Base-by-base conservation (phyloP, 1,284 basidiomycete genomes). In the Tylopilus sp. region DNA sequence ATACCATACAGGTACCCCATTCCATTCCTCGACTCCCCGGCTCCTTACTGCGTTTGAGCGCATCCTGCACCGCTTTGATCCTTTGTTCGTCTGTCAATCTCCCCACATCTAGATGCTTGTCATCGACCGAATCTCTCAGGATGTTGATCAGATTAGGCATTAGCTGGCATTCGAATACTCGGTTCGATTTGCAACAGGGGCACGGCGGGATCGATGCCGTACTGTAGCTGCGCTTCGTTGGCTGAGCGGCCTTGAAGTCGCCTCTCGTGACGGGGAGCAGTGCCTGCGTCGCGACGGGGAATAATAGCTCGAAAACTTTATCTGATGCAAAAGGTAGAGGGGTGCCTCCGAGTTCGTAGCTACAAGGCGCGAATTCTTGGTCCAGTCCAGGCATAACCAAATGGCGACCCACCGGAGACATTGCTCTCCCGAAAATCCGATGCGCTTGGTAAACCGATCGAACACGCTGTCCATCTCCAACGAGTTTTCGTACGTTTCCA, bases 81-180 rank as follows among this genome's bases (percentile, higher is more conserved):
- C 83, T 70, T 61, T 83, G 79, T 59, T 80, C 81, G 37, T 86
- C 82, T 7, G 77, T 76, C 59, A 75, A 51, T 51, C 71, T 72
- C 46, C 67, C 67, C 44, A 54, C 53, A 21, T 60, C 57, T 34
- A 58, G 56, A 35, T 59, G 55, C 29, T 61, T 58, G 29, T 61
- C 60, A 34, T 59, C 59, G n/a, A 42, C 37, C 36, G 62, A 46
- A 36, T 55, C 52, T 50, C 74, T 73, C 29, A 90, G 72, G 7
- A 88, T 70, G 52, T 87, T 89, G 66, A 91, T 88, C 40, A 92
- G 69, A 64, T 91, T 90, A 1, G 89, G 89, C 88, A 91, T 91
- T 35, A 92, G 69, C 63, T 93, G 90, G 59, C 84, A 89, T 63
- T 93, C 91, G 66, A 91, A 93, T 8, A 83, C 74, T 11, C 88